These are phyloP conservation scores for Arachis stenosperma DNA, from an alignment of 306 rosid genomes.

Conservation along the genomic window DNA sequence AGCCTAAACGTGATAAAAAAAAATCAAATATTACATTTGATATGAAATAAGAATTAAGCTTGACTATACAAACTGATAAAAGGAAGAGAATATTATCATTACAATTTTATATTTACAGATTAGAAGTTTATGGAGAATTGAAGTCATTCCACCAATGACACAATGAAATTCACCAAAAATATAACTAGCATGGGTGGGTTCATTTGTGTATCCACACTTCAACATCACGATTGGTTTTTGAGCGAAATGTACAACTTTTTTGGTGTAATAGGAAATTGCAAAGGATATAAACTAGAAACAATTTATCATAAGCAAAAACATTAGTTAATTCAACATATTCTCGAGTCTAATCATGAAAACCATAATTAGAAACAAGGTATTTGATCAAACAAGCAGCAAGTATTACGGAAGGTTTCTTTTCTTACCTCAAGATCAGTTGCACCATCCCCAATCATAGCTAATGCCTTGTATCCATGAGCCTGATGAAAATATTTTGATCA, in stretches of 20 bases:
- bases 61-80: too few species aligned
- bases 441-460: conserved; percentile 94
- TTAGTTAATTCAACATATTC: conserved; percentile 18
- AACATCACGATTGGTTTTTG: neutral
- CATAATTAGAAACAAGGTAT: conserved; percentile 10
- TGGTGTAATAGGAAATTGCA: conserved; percentile 9
- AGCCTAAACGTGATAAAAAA: conserved; percentile 53
- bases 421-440: conserved; percentile 95
- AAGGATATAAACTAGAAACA: neutral
- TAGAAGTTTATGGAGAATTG: too few species aligned
- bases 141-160: too few species aligned
- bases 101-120: too few species aligned
- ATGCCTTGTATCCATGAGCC: conserved; percentile 69
- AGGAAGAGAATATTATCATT: too few species aligned
- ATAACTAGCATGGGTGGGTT: conserved; percentile 9
- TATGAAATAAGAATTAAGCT: neutral
- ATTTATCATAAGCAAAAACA: neutral
- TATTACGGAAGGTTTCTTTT: conserved; percentile 9
- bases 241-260: conserved; percentile 11
- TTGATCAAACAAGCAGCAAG: conserved; percentile 18
- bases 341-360: neutral
- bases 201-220: neutral
- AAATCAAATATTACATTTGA: neutral
- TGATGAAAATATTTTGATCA: conserved; percentile 55
- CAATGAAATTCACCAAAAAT: neutral